Evolutionary conservation across 176 grass and related monocot genomes (phyloP), one percentile per base, ranked within the genome.

Genomic region (Aegilops speltoides): DNA sequence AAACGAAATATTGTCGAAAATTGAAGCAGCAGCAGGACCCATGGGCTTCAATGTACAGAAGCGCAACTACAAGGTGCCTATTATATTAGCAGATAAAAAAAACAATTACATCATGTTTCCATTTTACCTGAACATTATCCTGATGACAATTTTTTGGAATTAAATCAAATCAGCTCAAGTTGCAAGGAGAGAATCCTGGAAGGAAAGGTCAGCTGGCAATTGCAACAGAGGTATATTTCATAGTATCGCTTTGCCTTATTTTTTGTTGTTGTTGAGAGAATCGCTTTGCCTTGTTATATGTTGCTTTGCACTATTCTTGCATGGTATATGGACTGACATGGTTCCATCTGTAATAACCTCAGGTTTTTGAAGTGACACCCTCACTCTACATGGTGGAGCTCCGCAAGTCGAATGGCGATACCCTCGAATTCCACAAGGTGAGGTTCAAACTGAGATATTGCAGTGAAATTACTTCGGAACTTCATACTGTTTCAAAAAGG

Each of bases 191-290:
- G 90, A 96, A 90, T 77, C 89, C 88, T 68, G 97, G 97, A 81
- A 96, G 97, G 85, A 99, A 99, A 87, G 97, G 97, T 66, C 97
- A 97, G 67, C 83, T 99, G n/a, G 94, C 97, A 46, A 91, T 99
- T 76, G 85, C 94, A 71, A 97, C 97, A 25, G 94, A 99, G 94
- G 97, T 96, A 88, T 16, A 59, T 4, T 74, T 40, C 48, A 48
- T 64, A 11, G 79, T 25, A 80, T 3, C 68, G 3, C 19, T 32
- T 64, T 48, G 20, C 4, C 3, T 46, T 46, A 3, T 46, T 43
- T 43, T 10, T 41, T 41, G 8, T 41, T 41, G 38, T 41, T 41
- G 40, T 43, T 43, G 41, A 43, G 41, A 43, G 11, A 43, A 43
- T 43, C 41, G 10, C 41, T 43, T 43, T 43, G 41, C 41, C 41